Base-by-base conservation (phyloP, 768 basidiomycete species). In the Exidia glandulosa region DNA sequence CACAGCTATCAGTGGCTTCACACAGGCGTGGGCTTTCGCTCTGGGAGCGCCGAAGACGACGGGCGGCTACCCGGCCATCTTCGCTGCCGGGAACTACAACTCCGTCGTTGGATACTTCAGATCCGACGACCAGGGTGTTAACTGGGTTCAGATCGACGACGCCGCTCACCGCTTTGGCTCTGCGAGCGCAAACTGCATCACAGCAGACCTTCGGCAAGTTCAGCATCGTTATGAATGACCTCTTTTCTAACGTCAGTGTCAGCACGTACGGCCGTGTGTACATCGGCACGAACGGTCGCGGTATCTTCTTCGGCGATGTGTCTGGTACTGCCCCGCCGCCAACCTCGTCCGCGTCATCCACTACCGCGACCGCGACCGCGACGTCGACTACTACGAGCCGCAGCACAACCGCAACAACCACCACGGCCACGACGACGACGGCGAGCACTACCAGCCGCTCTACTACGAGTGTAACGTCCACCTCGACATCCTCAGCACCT, bases 111-210 rank as follows among this genome's bases (percentile, higher is more conserved):
- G 80, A 6, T 78, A 80, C 66, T 84, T 78, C 69, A 73, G 83
- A 52, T 80, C 80, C 2, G 82, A 85, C 65, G 77, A 85, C 63
- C 67, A 70, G 32, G 83, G 83, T 52, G 71, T 70, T 14, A 80
- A 75, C 63, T 84, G 84, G 84, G 74, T 80, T 1, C 72, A 79
- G 69, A 82, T 85, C 61, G 81, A 82, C 65, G 82, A 83, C 64
- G 78, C 74, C 30, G 67, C 72, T 3, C 79, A 83, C 66, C 82
- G 83, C 12, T 84, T 85, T 63, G 82, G 81, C 4, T 76, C 78
- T 5, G 78, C 75, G 4, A 65, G 71, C 57, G 63, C 76, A 27
- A 81, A 81, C 64, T 67, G 73, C 41, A 61, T 85, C 16, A 72
- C 80, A 16, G 84, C 75, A 19, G 82, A 84, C 63, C 76, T 77